Conservation (phyloP, 2,329 filamentous ascomycete genomes). For the Exophiala xenobiotica region DNA sequence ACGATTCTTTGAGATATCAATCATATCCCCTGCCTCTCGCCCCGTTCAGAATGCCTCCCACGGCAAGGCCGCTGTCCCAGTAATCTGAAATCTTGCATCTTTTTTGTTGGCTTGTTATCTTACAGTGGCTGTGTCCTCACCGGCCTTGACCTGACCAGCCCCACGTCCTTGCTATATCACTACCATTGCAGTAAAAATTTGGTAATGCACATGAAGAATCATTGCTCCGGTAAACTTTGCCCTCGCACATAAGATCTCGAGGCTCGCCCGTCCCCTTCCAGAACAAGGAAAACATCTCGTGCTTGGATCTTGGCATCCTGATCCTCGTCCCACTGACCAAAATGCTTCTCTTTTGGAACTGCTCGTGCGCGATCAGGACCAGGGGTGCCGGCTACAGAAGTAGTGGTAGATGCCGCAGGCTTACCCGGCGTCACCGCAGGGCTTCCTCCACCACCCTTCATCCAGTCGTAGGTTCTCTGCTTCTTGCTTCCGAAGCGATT, state of each 20-base stretch:
- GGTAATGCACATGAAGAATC: conserved; percentile 26
- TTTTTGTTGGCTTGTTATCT: conserved; percentile 8
- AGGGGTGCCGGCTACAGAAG: conserved; percentile 23
- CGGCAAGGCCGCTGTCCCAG: background rate
- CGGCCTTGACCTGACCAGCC: background rate
- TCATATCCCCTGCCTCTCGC: background rate
- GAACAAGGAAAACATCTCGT: conserved; percentile 74
- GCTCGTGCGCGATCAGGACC: conserved; percentile 25
- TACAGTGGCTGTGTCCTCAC: conserved; percentile 13
- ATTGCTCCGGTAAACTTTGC: conserved; percentile 32
- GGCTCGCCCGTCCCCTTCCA: conserved; percentile 71
- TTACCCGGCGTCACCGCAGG: conserved; percentile 30
- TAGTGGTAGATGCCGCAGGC: conserved; percentile 10
- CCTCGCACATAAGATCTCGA: conserved; percentile 45
- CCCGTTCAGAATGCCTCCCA: background rate
- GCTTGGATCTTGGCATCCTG: conserved; percentile 79
- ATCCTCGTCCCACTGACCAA: conserved; percentile 76
- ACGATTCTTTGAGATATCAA: background rate
- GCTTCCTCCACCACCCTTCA: conserved; percentile 38
- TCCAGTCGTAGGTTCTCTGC: conserved; percentile 48
- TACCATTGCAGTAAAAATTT: conserved; percentile 12
- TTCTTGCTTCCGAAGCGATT: conserved; percentile 47
- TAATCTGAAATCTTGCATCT: background rate
- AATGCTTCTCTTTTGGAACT: conserved; percentile 51
- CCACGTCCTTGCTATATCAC: background rate